Base-by-base conservation (phyloP, 805 yeast genomes). In the Dipodascus geniculatus region DNA sequence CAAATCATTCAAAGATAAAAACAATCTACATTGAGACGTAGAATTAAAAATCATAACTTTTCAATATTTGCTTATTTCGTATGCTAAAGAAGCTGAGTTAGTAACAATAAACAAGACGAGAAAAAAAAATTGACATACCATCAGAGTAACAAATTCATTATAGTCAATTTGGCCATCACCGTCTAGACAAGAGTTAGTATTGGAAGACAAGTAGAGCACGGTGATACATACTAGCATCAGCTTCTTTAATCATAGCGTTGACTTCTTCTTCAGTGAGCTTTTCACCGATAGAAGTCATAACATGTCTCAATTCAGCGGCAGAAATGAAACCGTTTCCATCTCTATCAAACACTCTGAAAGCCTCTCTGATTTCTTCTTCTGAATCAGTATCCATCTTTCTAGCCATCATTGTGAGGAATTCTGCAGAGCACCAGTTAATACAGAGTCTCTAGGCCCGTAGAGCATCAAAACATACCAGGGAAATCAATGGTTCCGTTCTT, bases 101-200 rank as follows among this genome's bases (percentile, higher is more conserved):
- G 6, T 3, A 14, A 22, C 6, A 47, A 47, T 8, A 47, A 47
- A 20, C n/a, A 22, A 22, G 28, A 14, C 9, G 22, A 17, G 22
- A 8, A 11, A 9, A 9, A 6, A 22, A 47, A 23, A 31, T 20
- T n/a, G 23, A 54, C 57, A 33, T 23, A 56, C 56, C 70, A 91
- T 79, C 60, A 91, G 80, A 66, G 88, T 90, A 58, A 96, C 91
- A 69, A 93, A 93, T 74, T 93, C 99, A 67, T 87, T 87, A 70
- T 93, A 93, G 69, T 93, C 95, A 66, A 93, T 93, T 73, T 88
- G 96, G 56, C 99, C 99, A 61, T 95, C 96, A 59, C 95, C 91
- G 55, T 72, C 73, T 48, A 58, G 57, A 53, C 9, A n/a, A 51
- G 11, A 52, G 20, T 22, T 19, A 17, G 17, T 47, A 8, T 23